These are phyloP conservation scores for Pythium brassicae DNA, from an alignment of 352 stramenopile genomes.

Conservation along the genomic window DNA sequence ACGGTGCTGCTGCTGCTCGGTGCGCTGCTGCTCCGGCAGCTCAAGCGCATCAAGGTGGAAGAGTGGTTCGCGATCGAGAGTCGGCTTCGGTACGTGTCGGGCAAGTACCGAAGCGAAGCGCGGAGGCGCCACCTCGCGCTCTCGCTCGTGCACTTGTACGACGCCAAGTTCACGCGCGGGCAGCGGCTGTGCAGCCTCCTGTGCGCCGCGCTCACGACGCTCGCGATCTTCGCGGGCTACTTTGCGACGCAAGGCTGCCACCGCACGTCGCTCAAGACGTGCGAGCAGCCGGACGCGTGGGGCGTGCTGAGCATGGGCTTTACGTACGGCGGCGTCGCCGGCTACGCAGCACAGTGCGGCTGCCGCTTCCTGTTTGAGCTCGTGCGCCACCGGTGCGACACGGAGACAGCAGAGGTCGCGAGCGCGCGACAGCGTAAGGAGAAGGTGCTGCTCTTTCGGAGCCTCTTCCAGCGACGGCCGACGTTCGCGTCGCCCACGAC, in stretches of 20 bases:
- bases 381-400: slow-evolving; percentile 55
- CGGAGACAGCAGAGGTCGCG: slow-evolving; percentile 52
- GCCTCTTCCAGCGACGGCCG: slow-evolving; percentile 19
- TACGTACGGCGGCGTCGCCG: slow-evolving; percentile 49
- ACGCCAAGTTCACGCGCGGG: slow-evolving; percentile 51
- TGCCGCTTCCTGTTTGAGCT: slow-evolving; percentile 44
- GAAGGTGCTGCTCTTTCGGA: slow-evolving; percentile 63
- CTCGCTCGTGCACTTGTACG: slow-evolving; percentile 44
- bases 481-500: background rate
- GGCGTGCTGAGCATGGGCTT: slow-evolving; percentile 43
- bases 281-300: slow-evolving; percentile 43
- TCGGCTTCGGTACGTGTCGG: slow-evolving; percentile 43
- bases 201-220: slow-evolving; percentile 33
- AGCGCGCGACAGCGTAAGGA: slow-evolving; percentile 67
- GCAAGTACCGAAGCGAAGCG: slow-evolving; percentile 48
- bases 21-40: slow-evolving; percentile 20
- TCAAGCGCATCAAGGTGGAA: slow-evolving; percentile 27
- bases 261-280: slow-evolving; percentile 53
- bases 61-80: slow-evolving; percentile 49
- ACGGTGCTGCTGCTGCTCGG: slow-evolving; percentile 18
- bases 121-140: slow-evolving; percentile 36
- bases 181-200: slow-evolving; percentile 54
- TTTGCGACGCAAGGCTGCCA: slow-evolving; percentile 58
- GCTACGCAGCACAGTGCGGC: slow-evolving; percentile 30
- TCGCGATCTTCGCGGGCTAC: slow-evolving; percentile 42